Conservation (phyloP, 371 early-diverging fungal genomes). For the Batrachochytrium dendrobatidis region DNA sequence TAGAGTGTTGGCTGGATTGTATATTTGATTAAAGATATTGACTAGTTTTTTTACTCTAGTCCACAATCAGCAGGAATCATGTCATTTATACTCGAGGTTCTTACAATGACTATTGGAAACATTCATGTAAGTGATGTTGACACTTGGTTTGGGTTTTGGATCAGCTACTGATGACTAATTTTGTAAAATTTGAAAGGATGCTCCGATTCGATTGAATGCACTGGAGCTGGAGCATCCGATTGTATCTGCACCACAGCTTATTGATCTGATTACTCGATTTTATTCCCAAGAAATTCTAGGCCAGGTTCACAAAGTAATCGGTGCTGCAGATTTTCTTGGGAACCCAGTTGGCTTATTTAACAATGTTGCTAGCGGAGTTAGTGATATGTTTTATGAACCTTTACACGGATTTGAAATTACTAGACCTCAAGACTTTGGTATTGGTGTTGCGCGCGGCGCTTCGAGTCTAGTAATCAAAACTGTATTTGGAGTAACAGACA, state of each 20-base stretch:
- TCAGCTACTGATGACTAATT: not conserved
- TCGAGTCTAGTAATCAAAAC: slow-evolving; percentile 89
- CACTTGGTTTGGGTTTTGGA: not conserved
- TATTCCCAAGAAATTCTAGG: slow-evolving; percentile 85
- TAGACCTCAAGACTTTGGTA: slow-evolving; percentile 89
- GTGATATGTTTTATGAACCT: slow-evolving; percentile 96
- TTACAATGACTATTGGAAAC: slow-evolving; percentile 96
- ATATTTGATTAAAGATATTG: not conserved
- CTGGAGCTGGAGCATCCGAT: slow-evolving; percentile 83
- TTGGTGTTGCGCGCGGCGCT: slow-evolving; percentile 91
- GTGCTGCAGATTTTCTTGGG: slow-evolving; percentile 95
- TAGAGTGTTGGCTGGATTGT: not conserved
- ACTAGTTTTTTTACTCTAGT: not conserved
- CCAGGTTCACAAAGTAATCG: slow-evolving; percentile 88
- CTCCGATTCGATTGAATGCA: slow-evolving; percentile 83
- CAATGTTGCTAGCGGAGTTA: slow-evolving; percentile 89
- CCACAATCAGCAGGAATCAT: slow-evolving; percentile 20
- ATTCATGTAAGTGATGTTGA: slow-evolving; percentile 58
- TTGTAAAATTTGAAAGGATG: slow-evolving; percentile 52
- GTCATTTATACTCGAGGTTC: slow-evolving; percentile 65
- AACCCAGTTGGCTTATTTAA: slow-evolving; percentile 97
- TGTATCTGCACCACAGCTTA: slow-evolving; percentile 65
- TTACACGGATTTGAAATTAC: slow-evolving; percentile 92
- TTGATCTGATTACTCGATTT: slow-evolving; percentile 72
- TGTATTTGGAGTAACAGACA: slow-evolving; percentile 93